These are phyloP conservation scores for Fagopyrum homotropicum DNA, from an alignment of 148 eudicot genomes.

Conservation along the genomic window DNA sequence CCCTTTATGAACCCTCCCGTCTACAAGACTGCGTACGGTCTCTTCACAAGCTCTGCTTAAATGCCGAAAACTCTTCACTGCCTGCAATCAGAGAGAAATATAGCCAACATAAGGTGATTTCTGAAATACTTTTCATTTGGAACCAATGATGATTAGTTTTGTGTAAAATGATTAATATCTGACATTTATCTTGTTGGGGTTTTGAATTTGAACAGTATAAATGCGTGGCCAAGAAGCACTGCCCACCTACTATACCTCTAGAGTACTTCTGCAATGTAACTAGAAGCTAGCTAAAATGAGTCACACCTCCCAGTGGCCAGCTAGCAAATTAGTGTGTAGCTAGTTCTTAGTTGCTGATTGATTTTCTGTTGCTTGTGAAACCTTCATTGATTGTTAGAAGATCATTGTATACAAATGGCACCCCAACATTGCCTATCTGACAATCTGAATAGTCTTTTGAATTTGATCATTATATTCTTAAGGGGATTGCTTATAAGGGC, in stretches of 20 bases:
- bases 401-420: constrained; percentile 1
- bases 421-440: not conserved
- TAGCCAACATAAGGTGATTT: constrained; percentile 76
- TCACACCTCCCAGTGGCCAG: not conserved
- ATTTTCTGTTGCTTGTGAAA: not conserved
- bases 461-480: not conserved
- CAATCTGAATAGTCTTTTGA: not conserved
- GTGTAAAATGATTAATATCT: not conserved
- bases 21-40: constrained; percentile 61
- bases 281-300: not conserved
- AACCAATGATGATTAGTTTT: not conserved
- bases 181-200: not conserved
- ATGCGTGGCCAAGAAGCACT: constrained; percentile 73
- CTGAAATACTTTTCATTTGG: not conserved
- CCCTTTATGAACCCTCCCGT: constrained; percentile 67
- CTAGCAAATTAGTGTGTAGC: not conserved
- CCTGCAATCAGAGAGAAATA: constrained; percentile 92
- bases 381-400: not conserved
- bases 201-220: constrained; percentile 51
- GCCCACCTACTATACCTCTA: constrained; percentile 69
- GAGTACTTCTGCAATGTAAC: constrained; percentile 52
- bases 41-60: constrained; percentile 64
- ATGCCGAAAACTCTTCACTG: constrained; percentile 44
- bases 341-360: not conserved
- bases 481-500: not conserved